Evolutionary conservation across 2,329 filamentous ascomycete species (phyloP), one percentile per base, ranked within the genome.

Genomic region (Thielaviopsis euricoi): DNA sequence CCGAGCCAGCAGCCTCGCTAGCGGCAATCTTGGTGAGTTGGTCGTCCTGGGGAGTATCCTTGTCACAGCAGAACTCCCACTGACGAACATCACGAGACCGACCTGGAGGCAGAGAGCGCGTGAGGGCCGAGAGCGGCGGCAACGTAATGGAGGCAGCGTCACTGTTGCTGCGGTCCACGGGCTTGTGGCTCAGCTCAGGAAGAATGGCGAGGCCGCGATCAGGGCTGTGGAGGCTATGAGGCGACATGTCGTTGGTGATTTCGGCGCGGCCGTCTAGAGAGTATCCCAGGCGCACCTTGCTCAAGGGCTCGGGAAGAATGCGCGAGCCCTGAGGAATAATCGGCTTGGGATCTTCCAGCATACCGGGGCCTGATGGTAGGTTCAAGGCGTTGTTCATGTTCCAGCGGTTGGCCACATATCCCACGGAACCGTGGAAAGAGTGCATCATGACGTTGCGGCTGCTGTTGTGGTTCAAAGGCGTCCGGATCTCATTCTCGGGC

Each of bases 221-320:
- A 74, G 60, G 22, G 29, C 25, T 56, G 76, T 80, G 67, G 56
- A 66, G 65, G 55, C 82, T 84, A 1, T 85, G 87, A 2, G 87
- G 86, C 2, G 85, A 85, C 29, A 78, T 75, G 62, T 85, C 81
- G 61, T 84, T 78, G 22, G 90, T 81, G 55, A 96, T 76, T 65
- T 91, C 86, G n/a, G 91, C 91, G 66, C 90, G 91, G 63, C 91
- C 91, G 66, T 96, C 89, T 33, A 90, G 78, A 19, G 88, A 93
- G 66, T 93, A 82, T 1, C 87, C 89, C 26, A 96, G 76, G 53
- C 89, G 83, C 59, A 95, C 78, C 21, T 62, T 68, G 57, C 65
- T 62, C 29, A 25, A 3, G 12, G 52, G 52, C 46, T 33, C 22
- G 3, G 50, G 55, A 52, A 59, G 26, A 23, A 21, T 49, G 1